These are phyloP conservation scores for Quercus phellos DNA, from an alignment of 331 rosid genomes.

Conservation along the genomic window DNA sequence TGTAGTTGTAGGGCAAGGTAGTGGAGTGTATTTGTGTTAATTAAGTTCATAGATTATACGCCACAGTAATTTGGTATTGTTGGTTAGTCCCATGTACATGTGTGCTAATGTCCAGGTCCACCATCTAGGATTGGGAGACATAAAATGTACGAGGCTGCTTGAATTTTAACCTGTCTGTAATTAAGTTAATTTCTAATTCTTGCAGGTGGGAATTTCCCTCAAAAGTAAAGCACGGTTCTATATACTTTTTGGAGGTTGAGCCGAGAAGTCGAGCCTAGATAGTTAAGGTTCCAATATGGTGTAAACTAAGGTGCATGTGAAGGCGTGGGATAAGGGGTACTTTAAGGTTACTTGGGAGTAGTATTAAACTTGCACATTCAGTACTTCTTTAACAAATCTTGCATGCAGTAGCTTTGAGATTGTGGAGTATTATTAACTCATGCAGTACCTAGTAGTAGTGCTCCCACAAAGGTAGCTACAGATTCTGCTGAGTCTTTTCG, in stretches of 20 bases:
- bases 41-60: too few species aligned
- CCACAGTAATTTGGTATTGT: too few species aligned
- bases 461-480: not conserved
- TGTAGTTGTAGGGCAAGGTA: too few species aligned
- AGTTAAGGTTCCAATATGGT: not conserved
- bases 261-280: not conserved
- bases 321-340: not conserved
- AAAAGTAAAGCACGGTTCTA: not conserved
- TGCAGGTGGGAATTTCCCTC: not conserved
- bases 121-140: not conserved
- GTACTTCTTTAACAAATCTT: not conserved
- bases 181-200: not conserved
- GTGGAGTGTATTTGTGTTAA: too few species aligned
- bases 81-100: too few species aligned
- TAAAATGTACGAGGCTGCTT: not conserved
- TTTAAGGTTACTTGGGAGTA: not conserved
- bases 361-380: not conserved
- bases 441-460: not conserved
- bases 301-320: not conserved
- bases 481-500: not conserved
- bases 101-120: not conserved
- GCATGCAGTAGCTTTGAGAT: not conserved
- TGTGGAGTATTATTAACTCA: not conserved
- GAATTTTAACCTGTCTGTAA: not conserved
- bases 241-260: not conserved